Evolutionary conservation across 352 stramenopile species (phyloP), one percentile per base, ranked within the genome.

Genomic region (Thalassiosira allenii): DNA sequence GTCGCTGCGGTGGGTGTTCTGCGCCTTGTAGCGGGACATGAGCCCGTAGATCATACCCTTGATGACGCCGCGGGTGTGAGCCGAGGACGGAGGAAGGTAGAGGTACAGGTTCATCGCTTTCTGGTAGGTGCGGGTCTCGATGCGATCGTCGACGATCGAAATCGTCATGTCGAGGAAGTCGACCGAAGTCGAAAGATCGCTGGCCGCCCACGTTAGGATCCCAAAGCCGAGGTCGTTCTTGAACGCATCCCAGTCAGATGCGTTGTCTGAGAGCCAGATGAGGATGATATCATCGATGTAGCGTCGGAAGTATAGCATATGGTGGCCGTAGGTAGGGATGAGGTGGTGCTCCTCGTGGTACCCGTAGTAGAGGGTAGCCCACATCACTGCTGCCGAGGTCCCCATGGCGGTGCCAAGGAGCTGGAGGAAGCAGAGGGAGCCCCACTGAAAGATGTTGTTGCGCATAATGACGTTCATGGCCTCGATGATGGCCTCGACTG

Each of bases 21-120:
- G 59, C 12, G 14, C 23, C 11, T 41, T 41, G 2, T 62, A 62
- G 29, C 23, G 5, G 5, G 8, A 9, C 0, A 80, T 66, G 2
- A 80, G 51, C 20, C 71, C 33, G 37, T 34, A 61, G 22, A 75
- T 12, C 2, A 68, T 30, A 30, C 63, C 63, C 33, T 40, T 62
- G 22, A 62, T 62, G 22, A 62, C 37, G n/a, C 25, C 11, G 34
- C 58, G 71, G 56, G 69, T 57, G 33, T 84, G 70, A 1, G 27
- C 47, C 9, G 75, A 85, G 14, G 44, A 25, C 23, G 75, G 59
- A 40, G 69, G 68, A 9, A 85, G 62, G 47, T 85, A 88, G 0
- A 76, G 66, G 43, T 85, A 85, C 5, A 84, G 75, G 32, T 87
- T 87, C 37, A 87, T 67, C 1, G n/a, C 29, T 52, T 87, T 84